Evolutionary conservation across 129 eudicot genomes (phyloP), one percentile per base, ranked within the genome.

Genomic region (Calendula officinalis): DNA sequence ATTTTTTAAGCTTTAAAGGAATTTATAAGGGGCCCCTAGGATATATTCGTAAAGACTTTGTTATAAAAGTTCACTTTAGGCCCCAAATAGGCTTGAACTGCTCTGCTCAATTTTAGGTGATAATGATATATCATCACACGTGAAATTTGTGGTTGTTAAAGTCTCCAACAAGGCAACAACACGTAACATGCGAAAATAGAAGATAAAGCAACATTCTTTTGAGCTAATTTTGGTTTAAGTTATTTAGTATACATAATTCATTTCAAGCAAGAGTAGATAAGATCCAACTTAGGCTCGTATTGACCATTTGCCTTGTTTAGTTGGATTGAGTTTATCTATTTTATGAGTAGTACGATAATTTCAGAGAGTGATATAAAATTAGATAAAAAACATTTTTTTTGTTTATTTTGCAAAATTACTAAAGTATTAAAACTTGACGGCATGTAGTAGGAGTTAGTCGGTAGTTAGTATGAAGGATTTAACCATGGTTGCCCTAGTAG

Each of bases 401-500:
- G n/a, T n/a, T n/a, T n/a, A n/a, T n/a, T n/a, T 57, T 57, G 15
- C 48, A 44, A 11, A 6, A 69, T 11, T 22, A 59, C 30, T 6
- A 47, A n/a, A n/a, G n/a, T n/a, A 11, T 10, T 7, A 36, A 47
- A 39, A 11, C 37, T 69, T 69, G 67, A 69, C 66, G 4, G 56
- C 65, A 68, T 56, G 45, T 33, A 56, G 17, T 33, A 40, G n/a
- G n/a, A n/a, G n/a, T n/a, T n/a, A n/a, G n/a, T n/a, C n/a, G 42
- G 44, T 59, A 48, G 16, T 43, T 38, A 50, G 15, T 0, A n/a
- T 15, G 7, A n/a, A 50, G 5, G 6, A 62, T 4, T 62, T 12
- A 72, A 61, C 76, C 62, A 71, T 41, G 37, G 63, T 62, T 38
- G 17, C 38, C 67, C 30, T 73, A 30, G 72, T 56, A 39, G 54